Base-by-base conservation (phyloP, 1,284 basidiomycete genomes). In the Pseudozyma flocculosa region DNA sequence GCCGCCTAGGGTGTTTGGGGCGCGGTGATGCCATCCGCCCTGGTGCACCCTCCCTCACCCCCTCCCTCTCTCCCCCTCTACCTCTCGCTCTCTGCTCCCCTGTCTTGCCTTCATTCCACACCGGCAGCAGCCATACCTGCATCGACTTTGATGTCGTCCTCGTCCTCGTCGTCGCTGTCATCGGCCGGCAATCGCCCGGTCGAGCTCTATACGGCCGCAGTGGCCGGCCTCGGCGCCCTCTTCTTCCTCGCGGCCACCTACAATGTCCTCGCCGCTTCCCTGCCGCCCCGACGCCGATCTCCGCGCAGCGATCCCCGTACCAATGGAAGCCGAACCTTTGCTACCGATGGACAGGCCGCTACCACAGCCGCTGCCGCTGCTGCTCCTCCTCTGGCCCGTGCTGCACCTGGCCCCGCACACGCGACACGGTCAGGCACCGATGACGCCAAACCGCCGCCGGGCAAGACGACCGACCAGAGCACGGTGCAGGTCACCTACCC, bases 401-500 rank as follows among this genome's bases (percentile, higher is more conserved):
- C 18, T 22, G 22, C 13, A 24, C 24, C 19, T 23, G 37, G 18
- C 5, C 29, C 10, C 36, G 39, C 36, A 7, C 36, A 7, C 14
- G 17, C 36, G 36, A 15, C 36, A 7, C 8, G 7, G 7, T 7
- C 36, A 4, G 7, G 8, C 36, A 37, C 36, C 36, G 8, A 37
- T 15, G 18, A 7, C 36, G 7, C 36, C 36, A 7, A 4, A n/a
- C 14, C 49, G 23, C 44, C 41, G 38, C 47, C 43, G 18, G 61
- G 57, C 38, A 65, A 65, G 41, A 61, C 54, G 3, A 65, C 62
- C 11, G 54, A 65, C 45, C 47, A 65, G 24, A 57, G 54, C 54
- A 65, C 62, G 21, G 62, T 65, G 2, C 62, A 66, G 18, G 61
- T 69, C 37, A 70, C 68, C 2, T 68, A 70, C 29, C 57, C 66